Evolutionary conservation across 2,329 filamentous ascomycete species (phyloP).

Genomic region (Paracoccidioides brasiliensis): DNA sequence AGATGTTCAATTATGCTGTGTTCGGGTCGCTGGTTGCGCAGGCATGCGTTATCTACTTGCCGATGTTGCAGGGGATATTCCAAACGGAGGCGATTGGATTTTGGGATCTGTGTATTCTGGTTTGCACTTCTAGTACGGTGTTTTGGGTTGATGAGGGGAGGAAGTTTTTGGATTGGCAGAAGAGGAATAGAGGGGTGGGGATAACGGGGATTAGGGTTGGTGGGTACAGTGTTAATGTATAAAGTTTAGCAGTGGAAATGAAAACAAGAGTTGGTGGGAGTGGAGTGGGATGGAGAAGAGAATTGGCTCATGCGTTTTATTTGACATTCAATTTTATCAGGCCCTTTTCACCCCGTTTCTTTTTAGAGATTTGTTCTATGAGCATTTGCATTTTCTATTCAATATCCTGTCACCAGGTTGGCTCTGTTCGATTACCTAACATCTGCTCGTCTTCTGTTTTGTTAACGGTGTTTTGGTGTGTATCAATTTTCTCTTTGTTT

Average conservation of each 20-base stretch:
- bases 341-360: too few species aligned
- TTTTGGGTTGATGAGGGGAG: conserved; percentile 90
- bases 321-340: not conserved
- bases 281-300: not conserved
- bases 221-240: conserved; percentile 33
- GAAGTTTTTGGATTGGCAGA: conserved; percentile 46
- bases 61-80: conserved; percentile 85
- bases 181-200: conserved; percentile 17
- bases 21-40: conserved; percentile 74
- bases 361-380: too few species aligned
- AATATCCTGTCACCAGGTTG: too few species aligned
- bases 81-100: conserved; percentile 78
- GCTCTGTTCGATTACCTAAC: too few species aligned
- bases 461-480: too few species aligned
- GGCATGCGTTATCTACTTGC: conserved; percentile 83
- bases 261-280: not conserved
- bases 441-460: too few species aligned
- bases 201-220: conserved; percentile 16
- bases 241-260: not conserved
- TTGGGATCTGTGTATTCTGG: conserved; percentile 58
- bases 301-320: not conserved
- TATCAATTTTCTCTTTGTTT: too few species aligned
- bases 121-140: conserved; percentile 70
- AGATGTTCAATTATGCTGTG: conserved; percentile 94
- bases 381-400: too few species aligned